phyloP scores from a whole-genome alignment of 176 grass and related monocot species.

The Eremochloa ophiuroides region DNA sequence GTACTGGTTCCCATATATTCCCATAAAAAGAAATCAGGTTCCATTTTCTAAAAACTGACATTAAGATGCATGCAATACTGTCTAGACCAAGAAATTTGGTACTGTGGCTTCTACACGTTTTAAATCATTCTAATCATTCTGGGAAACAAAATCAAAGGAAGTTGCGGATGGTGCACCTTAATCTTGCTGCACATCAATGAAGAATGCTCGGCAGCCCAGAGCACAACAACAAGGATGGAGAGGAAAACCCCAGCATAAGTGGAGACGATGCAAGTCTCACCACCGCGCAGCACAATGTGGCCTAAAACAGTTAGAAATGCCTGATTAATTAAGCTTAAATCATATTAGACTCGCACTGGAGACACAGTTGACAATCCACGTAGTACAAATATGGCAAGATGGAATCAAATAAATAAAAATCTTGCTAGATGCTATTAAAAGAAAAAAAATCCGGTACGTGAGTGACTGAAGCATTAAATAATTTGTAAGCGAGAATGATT shows the following conservation, averaged over 20 bases:
- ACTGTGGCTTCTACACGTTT: neutral
- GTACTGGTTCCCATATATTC: neutral
- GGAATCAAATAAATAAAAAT: neutral
- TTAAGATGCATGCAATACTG: neutral
- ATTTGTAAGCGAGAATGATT: too few relatives aligned
- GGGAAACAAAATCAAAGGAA: neutral
- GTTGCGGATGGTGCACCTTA: neutral
- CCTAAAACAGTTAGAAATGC: neutral
- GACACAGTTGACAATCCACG: neutral
- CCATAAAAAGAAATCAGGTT: neutral
- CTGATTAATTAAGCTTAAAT: neutral
- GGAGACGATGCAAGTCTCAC: neutral
- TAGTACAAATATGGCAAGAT: neutral
- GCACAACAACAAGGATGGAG: neutral
- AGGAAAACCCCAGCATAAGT: neutral
- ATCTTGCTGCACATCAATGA: neutral
- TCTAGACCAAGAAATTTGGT: neutral
- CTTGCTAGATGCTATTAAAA: neutral
- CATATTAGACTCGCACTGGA: neutral
- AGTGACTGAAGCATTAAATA: neutral
- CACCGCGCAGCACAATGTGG: neutral
- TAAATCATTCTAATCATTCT: neutral
- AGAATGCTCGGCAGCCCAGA: neutral
- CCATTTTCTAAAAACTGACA: neutral
- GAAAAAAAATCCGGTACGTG: neutral